These are phyloP conservation scores for Stentor roeselii DNA, from an alignment of 73 alveolate species.

Conservation along the genomic window DNA sequence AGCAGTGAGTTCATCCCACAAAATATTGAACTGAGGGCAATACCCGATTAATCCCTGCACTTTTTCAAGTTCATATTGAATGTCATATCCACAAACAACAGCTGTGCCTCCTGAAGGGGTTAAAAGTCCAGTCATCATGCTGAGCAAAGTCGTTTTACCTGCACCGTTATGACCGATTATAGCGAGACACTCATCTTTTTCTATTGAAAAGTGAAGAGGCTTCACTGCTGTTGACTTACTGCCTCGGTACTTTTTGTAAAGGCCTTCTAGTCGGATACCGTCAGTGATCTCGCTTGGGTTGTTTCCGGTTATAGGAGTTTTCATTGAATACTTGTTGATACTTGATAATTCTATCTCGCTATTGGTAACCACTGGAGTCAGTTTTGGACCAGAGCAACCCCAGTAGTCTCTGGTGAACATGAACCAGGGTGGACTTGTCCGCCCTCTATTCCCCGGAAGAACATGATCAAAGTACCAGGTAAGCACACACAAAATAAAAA, in stretches of 20 bases:
- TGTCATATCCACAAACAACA: background rate
- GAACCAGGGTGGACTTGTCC: slow-evolving; percentile 37
- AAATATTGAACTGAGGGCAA: slow-evolving; percentile 56
- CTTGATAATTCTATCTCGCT: background rate
- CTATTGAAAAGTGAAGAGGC: slow-evolving; percentile 41
- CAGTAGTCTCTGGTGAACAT: slow-evolving; percentile 39
- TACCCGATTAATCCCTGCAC: background rate
- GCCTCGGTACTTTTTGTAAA: slow-evolving; percentile 42
- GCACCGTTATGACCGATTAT: slow-evolving; percentile 44
- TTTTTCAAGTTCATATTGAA: background rate
- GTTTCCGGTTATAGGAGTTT: slow-evolving; percentile 27
- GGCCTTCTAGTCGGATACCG: slow-evolving; percentile 46
- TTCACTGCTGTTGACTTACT: slow-evolving; percentile 41
- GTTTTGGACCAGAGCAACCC: slow-evolving; percentile 28
- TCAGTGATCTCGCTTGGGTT: slow-evolving; percentile 23
- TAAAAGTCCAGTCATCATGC: slow-evolving; percentile 72
- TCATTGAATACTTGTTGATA: slow-evolving; percentile 36
- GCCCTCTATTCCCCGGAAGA: slow-evolving; percentile 44
- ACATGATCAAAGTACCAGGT: slow-evolving; percentile 56
- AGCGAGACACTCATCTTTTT: slow-evolving; percentile 58
- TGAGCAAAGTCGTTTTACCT: slow-evolving; percentile 41
- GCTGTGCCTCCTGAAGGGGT: slow-evolving; percentile 32
- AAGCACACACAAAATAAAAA: slow-evolving; percentile 14
- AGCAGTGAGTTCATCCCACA: slow-evolving; percentile 85
- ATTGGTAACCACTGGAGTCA: too few species aligned